A percentile compares a stretch with the other conserved stretches of the same genome.
These are phyloP conservation scores for Diversispora epigaea DNA, from an alignment of 192 early-diverging fungal species.

Conservation along the genomic window DNA sequence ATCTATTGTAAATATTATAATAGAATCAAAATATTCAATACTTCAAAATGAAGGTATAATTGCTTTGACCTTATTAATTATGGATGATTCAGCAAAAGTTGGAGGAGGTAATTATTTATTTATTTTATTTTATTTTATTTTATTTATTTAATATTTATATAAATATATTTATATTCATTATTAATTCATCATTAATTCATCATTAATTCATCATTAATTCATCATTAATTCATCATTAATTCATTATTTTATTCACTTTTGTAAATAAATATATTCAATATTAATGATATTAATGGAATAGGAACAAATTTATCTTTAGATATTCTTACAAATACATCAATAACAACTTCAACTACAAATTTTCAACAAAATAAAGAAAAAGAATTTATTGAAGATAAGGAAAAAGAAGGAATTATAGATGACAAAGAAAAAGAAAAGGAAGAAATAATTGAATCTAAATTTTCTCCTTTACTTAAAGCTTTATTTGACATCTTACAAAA, in stretches of 20 bases:
- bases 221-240: not conserved
- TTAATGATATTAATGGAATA: too few relatives aligned
- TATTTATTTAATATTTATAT: not conserved
- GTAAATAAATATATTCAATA: too few relatives aligned
- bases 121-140: not conserved
- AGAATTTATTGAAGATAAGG: constrained; percentile 24
- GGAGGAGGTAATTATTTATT: not conserved
- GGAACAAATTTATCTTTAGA: too few relatives aligned
- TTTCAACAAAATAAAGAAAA: not conserved
- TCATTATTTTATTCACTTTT: too few relatives aligned
- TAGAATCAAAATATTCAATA: constrained; percentile 53
- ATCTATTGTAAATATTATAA: constrained; percentile 47
- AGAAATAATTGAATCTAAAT: constrained; percentile 20
- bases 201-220: too few relatives aligned
- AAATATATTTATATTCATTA: constrained; percentile 8
- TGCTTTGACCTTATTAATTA: constrained; percentile 51
- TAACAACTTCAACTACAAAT: too few relatives aligned
- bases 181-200: not conserved
- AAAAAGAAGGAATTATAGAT: not conserved
- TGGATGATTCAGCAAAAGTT: constrained; percentile 28
- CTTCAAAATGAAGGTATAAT: constrained; percentile 60
- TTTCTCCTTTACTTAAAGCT: constrained; percentile 41
- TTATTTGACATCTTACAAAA: constrained; percentile 43
- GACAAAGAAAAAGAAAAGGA: constrained; percentile 13
- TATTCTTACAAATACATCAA: too few relatives aligned